A percentile compares a stretch with the other conserved stretches of the same genome.
Evolutionary conservation across 805 yeast genomes (phyloP).

Genomic region (Kazachstania taianensis): DNA sequence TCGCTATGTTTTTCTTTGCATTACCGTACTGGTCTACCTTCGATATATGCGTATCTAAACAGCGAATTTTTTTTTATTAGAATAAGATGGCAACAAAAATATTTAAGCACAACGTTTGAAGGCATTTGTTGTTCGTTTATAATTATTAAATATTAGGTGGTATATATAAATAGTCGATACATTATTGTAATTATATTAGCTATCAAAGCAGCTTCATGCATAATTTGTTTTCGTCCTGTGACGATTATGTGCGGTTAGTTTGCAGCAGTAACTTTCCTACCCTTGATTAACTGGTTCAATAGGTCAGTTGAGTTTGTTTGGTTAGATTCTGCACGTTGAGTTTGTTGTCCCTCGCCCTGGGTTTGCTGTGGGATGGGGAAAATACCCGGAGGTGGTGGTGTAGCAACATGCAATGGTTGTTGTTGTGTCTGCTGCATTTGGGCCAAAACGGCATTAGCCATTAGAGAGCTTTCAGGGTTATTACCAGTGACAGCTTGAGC

Average conservation of each 20-base stretch:
- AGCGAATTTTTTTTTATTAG: no score
- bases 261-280: slow-evolving; percentile 41
- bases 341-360: slow-evolving; percentile 13
- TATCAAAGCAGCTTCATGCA: no score
- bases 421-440: slow-evolving; percentile 17
- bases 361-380: slow-evolving; percentile 26
- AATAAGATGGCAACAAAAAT: no score
- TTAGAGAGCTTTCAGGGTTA: slow-evolving; percentile 24
- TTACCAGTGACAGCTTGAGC: slow-evolving; percentile 15
- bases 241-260: slow-evolving; percentile 11
- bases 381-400: slow-evolving; percentile 68
- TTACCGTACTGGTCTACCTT: no score
- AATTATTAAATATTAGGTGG: no score
- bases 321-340: slow-evolving; percentile 11
- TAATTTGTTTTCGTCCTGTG: no score
- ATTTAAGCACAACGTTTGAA: no score
- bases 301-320: slow-evolving; percentile 63
- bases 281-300: slow-evolving; percentile 75
- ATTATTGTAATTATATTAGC: no score
- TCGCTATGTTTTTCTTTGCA: no score
- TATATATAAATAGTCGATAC: no score
- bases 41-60: no score
- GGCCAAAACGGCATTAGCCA: slow-evolving; percentile 7
- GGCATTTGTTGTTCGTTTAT: no score
- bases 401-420: slow-evolving; percentile 20